Percentiles rank a stretch among this genome's conserved stretches.
phyloP scores from a whole-genome alignment of 768 basidiomycete species.

The Hortiboletus campestris region DNA sequence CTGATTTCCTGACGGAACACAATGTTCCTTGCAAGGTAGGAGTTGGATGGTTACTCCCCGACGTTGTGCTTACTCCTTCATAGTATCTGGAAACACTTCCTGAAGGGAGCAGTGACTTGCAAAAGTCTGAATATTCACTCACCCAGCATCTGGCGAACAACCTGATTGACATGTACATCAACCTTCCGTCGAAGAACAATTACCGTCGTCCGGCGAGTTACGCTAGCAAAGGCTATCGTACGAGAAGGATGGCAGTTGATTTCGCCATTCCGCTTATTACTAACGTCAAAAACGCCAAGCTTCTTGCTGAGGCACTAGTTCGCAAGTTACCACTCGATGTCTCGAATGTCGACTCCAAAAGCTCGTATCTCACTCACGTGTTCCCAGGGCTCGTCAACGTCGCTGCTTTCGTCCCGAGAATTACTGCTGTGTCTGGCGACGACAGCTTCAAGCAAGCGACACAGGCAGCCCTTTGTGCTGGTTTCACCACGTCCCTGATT shows the following conservation, averaged over 20 bases:
- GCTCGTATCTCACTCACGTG: slow-evolving; percentile 83
- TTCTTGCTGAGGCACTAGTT: slow-evolving; percentile 90
- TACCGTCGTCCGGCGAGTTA: slow-evolving; percentile 97
- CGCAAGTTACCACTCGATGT: slow-evolving; percentile 90
- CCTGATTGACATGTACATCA: slow-evolving; percentile 99
- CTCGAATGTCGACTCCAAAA: slow-evolving; percentile 89
- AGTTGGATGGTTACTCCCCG: background rate
- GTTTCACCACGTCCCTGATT: slow-evolving; percentile 84
- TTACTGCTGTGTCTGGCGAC: slow-evolving; percentile 46
- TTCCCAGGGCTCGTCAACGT: slow-evolving; percentile 94
- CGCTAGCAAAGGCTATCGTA: slow-evolving; percentile 93
- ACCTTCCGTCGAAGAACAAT: slow-evolving; percentile 96
- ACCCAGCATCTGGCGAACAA: slow-evolving; percentile 96
- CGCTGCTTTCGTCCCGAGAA: slow-evolving; percentile 76
- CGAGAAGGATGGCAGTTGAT: slow-evolving; percentile 98
- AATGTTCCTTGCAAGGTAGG: slow-evolving; percentile 91
- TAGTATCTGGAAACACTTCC: slow-evolving; percentile 89
- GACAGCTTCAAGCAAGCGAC: slow-evolving; percentile 66
- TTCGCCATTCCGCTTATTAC: slow-evolving; percentile 97
- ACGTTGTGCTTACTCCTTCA: slow-evolving; percentile 6
- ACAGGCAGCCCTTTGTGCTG: slow-evolving; percentile 81
- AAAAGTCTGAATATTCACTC: slow-evolving; percentile 97
- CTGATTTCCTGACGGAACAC: slow-evolving; percentile 97
- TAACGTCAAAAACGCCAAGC: slow-evolving; percentile 97
- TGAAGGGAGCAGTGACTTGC: slow-evolving; percentile 68